Conservation (phyloP, 2,329 filamentous ascomycete genomes). For the Salinomyces thailandicus region DNA sequence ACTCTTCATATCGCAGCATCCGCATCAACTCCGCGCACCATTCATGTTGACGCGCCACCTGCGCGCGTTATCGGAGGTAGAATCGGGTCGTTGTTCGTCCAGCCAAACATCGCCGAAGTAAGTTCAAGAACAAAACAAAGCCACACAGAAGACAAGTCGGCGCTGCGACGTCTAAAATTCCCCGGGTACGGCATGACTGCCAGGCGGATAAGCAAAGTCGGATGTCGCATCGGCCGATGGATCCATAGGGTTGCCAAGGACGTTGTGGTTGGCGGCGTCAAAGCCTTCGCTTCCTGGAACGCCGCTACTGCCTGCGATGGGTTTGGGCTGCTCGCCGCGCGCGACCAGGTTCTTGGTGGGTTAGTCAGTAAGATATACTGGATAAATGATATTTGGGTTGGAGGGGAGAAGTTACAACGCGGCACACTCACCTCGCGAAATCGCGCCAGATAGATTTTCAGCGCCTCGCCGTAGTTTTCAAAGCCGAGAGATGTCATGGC, state of each 20-base stretch:
- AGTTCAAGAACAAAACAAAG: background rate
- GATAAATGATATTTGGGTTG: slow-evolving; percentile 6
- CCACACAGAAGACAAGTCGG: background rate
- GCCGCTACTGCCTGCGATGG: slow-evolving; percentile 29
- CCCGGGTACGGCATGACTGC: slow-evolving; percentile 3
- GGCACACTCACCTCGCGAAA: slow-evolving; percentile 85
- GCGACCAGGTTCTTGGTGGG: slow-evolving; percentile 65
- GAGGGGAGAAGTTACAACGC: background rate
- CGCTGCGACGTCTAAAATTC: slow-evolving; percentile 4
- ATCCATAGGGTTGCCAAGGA: slow-evolving; percentile 35
- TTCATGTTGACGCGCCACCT: too few relatives aligned
- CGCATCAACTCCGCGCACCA: too few relatives aligned
- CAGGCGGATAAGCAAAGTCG: slow-evolving; percentile 25
- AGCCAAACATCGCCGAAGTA: background rate
- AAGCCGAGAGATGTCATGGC: slow-evolving; percentile 98
- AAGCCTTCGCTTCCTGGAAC: slow-evolving; percentile 23
- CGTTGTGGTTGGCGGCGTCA: slow-evolving; percentile 31
- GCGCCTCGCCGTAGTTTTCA: slow-evolving; percentile 94
- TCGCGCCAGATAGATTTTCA: slow-evolving; percentile 96
- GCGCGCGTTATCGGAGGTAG: too few relatives aligned
- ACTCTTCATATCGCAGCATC: too few relatives aligned
- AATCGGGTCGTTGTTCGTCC: too few relatives aligned
- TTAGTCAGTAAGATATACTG: slow-evolving; percentile 10
- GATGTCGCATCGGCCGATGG: slow-evolving; percentile 31
- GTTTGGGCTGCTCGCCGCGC: slow-evolving; percentile 54